Conservation (phyloP, 345 rosid species). For the Ceriops decandra region DNA sequence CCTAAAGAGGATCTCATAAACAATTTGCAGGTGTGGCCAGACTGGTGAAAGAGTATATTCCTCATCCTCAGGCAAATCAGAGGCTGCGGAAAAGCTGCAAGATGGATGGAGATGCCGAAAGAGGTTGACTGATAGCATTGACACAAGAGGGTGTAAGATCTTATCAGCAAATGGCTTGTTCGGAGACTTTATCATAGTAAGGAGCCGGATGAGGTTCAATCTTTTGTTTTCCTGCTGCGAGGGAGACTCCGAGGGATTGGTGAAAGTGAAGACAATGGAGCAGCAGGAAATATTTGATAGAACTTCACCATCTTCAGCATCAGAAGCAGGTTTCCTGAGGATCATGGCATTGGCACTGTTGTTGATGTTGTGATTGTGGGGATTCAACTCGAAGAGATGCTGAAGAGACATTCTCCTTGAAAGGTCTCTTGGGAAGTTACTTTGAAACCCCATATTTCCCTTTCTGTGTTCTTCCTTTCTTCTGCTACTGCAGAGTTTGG, state of each 20-base stretch:
- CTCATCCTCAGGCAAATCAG: constrained; percentile 43
- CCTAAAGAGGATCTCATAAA: constrained; percentile 44
- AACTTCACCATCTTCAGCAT: constrained; percentile 34
- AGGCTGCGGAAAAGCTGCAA: constrained; percentile 9
- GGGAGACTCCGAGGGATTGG: constrained; percentile 48
- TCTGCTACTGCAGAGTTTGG: not conserved
- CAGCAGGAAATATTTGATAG: constrained; percentile 38
- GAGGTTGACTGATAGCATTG: constrained; percentile 51
- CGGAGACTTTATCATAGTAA: constrained; percentile 32
- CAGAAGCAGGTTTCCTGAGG: constrained; percentile 12
- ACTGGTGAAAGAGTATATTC: constrained; percentile 33
- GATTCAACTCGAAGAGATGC: constrained; percentile 40
- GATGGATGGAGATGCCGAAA: constrained; percentile 56
- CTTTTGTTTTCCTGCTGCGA: constrained; percentile 48
- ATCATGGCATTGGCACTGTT: constrained; percentile 12
- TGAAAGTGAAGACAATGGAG: constrained; percentile 39
- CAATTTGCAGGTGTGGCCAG: constrained; percentile 55
- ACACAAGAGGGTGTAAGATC: constrained; percentile 32
- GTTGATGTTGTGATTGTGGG: constrained; percentile 7
- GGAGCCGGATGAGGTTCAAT: constrained; percentile 42
- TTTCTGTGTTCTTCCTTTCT: not conserved
- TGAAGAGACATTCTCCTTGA: constrained; percentile 32
- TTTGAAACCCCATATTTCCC: constrained; percentile 36
- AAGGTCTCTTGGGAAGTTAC: constrained; percentile 32
- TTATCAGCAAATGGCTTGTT: constrained; percentile 28